These are phyloP conservation scores for Laguncularia racemosa DNA, from an alignment of 345 rosid species.

Conservation along the genomic window DNA sequence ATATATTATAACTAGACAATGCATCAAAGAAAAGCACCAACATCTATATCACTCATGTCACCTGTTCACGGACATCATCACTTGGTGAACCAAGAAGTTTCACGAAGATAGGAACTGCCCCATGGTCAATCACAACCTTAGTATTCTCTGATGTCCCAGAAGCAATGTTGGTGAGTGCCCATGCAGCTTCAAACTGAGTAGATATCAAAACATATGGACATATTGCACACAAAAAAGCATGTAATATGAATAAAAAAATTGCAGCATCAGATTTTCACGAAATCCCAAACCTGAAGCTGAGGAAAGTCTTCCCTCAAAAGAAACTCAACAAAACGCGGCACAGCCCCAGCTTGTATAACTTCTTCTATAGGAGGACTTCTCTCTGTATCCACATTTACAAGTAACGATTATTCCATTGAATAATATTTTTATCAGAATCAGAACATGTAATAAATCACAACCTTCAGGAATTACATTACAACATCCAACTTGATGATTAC, in stretches of 20 bases:
- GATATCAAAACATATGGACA: neutral
- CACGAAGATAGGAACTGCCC: constrained; percentile 77
- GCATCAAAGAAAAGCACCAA: neutral
- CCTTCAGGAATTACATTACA: no score
- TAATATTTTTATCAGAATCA: neutral
- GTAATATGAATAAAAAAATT: no score
- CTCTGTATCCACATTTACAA: constrained; percentile 25
- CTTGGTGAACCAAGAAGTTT: constrained; percentile 71
- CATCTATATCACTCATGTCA: constrained; percentile 7
- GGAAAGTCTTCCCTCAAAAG: constrained; percentile 76
- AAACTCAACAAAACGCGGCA: constrained; percentile 80
- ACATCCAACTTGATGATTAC: no score
- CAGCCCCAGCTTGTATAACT: constrained; percentile 73
- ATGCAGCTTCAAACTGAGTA: constrained; percentile 87
- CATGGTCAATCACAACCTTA: constrained; percentile 72
- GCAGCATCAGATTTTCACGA: neutral
- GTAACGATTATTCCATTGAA: neutral
- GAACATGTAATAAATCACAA: neutral
- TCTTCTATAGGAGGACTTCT: constrained; percentile 87
- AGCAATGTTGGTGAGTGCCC: constrained; percentile 93
- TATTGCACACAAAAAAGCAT: no score
- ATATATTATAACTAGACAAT: neutral
- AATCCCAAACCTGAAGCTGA: constrained; percentile 61
- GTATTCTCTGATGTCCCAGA: constrained; percentile 91
- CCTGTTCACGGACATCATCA: constrained; percentile 97